phyloP scores from a whole-genome alignment of 2,329 filamentous ascomycete species.

The Fusarium haematococcum region DNA sequence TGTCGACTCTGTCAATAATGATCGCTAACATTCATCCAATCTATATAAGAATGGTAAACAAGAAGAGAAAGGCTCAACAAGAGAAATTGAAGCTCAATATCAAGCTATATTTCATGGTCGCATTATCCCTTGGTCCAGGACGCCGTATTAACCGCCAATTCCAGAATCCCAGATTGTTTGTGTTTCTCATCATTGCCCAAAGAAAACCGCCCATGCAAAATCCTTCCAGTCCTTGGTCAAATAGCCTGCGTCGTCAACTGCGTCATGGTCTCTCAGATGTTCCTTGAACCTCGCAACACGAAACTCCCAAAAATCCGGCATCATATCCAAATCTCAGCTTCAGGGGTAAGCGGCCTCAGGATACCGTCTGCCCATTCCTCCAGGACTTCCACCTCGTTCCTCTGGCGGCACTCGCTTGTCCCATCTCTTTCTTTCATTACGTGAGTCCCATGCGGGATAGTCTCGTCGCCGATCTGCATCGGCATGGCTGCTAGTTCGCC shows the following conservation, averaged over 20 bases:
- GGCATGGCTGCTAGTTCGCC: conserved; percentile 63
- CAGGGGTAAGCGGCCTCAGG: conserved; percentile 51
- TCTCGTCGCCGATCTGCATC: conserved; percentile 59
- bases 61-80: neutral
- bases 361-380: conserved; percentile 54
- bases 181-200: neutral
- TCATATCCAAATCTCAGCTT: conserved; percentile 10
- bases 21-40: neutral
- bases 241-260: neutral
- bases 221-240: conserved; percentile 8
- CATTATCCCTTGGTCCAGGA: conserved; percentile 25
- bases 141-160: conserved; percentile 14
- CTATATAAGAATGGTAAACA: neutral
- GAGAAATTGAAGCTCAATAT: neutral
- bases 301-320: neutral
- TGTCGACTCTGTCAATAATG: neutral
- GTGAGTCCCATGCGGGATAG: conserved; percentile 49
- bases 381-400: conserved; percentile 49
- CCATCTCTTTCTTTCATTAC: conserved; percentile 51
- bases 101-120: conserved; percentile 24
- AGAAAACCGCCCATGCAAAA: conserved; percentile 1
- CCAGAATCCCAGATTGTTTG: conserved; percentile 4
- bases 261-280: neutral
- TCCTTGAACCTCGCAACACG: neutral
- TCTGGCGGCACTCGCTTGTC: conserved; percentile 50